Base-by-base conservation (phyloP, 1,284 basidiomycete genomes). In the Puccinia novopanici region DNA sequence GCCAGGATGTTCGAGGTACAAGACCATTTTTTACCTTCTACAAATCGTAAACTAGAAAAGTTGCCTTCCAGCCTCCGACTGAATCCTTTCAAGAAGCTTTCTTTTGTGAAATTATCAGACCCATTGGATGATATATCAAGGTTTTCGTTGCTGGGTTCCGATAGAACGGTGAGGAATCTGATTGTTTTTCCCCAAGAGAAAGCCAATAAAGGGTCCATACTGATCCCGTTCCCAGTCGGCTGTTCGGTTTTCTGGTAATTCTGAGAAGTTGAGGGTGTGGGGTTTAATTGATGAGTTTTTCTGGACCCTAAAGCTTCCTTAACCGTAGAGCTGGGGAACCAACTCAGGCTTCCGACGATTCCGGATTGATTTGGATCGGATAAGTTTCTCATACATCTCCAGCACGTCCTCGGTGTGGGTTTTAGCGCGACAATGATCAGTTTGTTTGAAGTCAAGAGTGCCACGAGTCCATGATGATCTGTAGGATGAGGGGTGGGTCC, bases 401-500 rank as follows among this genome's bases (percentile, higher is more conserved):
- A 93, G 94, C 95, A 98, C 0, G 96, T 99, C 84, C 93, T 91
- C 3, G 97, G 92, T 0, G 90, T 89, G 0, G 97, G 97, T 84
- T 94, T 95, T 82, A 99, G 86, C 2, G 94, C 95, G 3, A 98
- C 93, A 54, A 99, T 89, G 4, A 99, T 93, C 19, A 99, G 87
- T 85, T 99, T 99, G 34, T 91, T 89, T 0, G 93, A 91, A 0
- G 96, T 98, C 55, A 99, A 88, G 70, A 99, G 87, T 0, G 95
- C 95, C 42, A 94, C 89, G 48, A 98, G 88, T 70, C 92, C 90
- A 84, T 95, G 93, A n/a, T 87, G 84, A 85, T 99, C 96, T 0
- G 92, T 93, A 0, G 90, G 85, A 87, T 98, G 93, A 2, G 90
- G 87, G 0, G 88, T 85, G 0, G 91, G 89, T 1, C 94, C 95